These are phyloP conservation scores for Globisporangium acanthophoron DNA, from an alignment of 352 stramenopile species.

Conservation along the genomic window DNA sequence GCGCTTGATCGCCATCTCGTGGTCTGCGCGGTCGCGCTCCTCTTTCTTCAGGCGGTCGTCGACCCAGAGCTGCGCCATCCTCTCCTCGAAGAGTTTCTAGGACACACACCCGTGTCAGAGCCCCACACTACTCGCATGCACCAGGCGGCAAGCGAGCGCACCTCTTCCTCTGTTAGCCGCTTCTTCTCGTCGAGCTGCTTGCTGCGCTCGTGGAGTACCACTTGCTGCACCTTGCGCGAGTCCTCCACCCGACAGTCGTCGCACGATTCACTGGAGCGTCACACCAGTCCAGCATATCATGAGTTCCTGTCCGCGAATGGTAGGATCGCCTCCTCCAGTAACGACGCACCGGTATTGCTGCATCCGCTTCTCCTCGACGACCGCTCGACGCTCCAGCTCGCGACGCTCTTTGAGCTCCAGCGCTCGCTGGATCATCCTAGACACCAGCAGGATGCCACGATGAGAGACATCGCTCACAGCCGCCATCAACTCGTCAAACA, in stretches of 20 bases:
- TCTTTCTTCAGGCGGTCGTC: constrained; percentile 75
- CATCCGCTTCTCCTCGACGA: constrained; percentile 70
- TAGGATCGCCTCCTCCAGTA: neutral
- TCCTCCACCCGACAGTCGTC: constrained; percentile 58
- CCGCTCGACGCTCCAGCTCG: constrained; percentile 45
- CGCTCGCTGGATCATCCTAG: constrained; percentile 70
- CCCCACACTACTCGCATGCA: too few relatives aligned
- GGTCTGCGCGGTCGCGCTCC: constrained; percentile 49
- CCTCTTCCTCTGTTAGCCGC: constrained; percentile 39
- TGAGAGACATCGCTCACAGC: neutral
- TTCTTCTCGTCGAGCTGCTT: constrained; percentile 55
- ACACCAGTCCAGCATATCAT: neutral
- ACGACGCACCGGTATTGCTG: constrained; percentile 60
- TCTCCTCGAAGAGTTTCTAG: constrained; percentile 35
- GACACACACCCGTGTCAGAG: neutral
- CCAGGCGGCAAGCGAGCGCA: constrained; percentile 3
- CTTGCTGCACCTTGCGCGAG: constrained; percentile 53
- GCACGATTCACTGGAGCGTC: constrained; percentile 49
- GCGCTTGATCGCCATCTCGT: constrained; percentile 34
- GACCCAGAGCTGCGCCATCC: constrained; percentile 70
- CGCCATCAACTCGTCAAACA: neutral
- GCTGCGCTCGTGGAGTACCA: constrained; percentile 55
- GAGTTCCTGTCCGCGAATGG: neutral
- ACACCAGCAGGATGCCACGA: neutral
- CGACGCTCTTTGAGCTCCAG: constrained; percentile 64